These are phyloP conservation scores for Austropuccinia psidii DNA, from an alignment of 1,284 basidiomycete species.

Conservation along the genomic window DNA sequence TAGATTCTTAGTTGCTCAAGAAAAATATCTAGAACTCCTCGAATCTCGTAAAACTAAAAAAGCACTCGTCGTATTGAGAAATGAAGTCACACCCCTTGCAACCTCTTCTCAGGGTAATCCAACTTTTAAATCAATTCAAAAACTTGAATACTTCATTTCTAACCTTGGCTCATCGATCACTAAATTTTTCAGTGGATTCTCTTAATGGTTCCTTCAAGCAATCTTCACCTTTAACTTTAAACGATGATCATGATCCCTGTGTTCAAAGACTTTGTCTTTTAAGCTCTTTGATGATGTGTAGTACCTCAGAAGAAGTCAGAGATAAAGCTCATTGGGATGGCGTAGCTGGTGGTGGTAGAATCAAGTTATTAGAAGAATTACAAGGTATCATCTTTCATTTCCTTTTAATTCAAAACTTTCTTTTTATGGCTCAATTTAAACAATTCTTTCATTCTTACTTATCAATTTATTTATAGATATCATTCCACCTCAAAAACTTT, in stretches of 20 bases:
- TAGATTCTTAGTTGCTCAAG: constrained; percentile 77
- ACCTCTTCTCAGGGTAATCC: neutral
- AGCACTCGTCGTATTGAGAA: constrained; percentile 75
- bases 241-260: constrained; percentile 22
- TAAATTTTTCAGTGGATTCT: neutral
- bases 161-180: neutral
- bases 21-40: constrained; percentile 93
- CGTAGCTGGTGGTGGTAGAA: constrained; percentile 67
- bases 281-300: constrained; percentile 43
- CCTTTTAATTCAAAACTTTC: neutral
- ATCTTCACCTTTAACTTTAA: neutral
- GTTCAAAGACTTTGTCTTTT: constrained; percentile 27
- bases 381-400: constrained; percentile 59
- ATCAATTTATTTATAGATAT: constrained; percentile 54
- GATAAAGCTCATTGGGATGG: constrained; percentile 83
- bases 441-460: neutral
- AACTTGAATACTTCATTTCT: constrained; percentile 54
- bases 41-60: constrained; percentile 71
- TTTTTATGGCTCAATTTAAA: neutral
- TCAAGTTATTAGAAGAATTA: constrained; percentile 64
- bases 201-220: neutral
- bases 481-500: constrained; percentile 82
- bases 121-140: constrained; percentile 59
- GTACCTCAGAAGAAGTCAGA: constrained; percentile 64
- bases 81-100: constrained; percentile 65